phyloP scores from a whole-genome alignment of 1,284 basidiomycete genomes.

The Vanrija humicola region DNA sequence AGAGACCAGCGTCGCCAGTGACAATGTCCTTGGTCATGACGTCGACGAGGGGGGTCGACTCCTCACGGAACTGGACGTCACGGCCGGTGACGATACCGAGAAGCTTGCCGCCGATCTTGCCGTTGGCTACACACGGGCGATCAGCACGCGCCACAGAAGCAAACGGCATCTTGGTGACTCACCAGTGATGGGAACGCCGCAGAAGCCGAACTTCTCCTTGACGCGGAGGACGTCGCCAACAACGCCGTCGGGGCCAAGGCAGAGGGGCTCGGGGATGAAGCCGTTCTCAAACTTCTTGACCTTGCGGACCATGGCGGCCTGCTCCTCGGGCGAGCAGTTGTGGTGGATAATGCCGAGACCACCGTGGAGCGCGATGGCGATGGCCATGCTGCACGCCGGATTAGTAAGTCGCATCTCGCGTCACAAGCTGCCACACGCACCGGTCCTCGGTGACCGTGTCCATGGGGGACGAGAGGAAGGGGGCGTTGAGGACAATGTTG shows the following conservation, averaged over 20 bases:
- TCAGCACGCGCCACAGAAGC: not conserved
- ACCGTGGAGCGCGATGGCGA: slow-evolving; percentile 87
- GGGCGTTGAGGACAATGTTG: slow-evolving; percentile 89
- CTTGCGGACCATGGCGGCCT: slow-evolving; percentile 94
- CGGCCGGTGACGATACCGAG: slow-evolving; percentile 95
- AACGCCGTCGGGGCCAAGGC: slow-evolving; percentile 68
- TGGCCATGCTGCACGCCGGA: slow-evolving; percentile 66
- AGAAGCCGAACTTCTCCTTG: slow-evolving; percentile 89
- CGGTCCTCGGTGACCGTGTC: slow-evolving; percentile 97
- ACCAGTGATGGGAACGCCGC: slow-evolving; percentile 96
- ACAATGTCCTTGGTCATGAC: slow-evolving; percentile 89
- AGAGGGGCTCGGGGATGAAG: slow-evolving; percentile 93
- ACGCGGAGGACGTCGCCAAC: slow-evolving; percentile 92
- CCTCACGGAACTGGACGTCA: slow-evolving; percentile 88
- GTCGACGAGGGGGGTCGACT: slow-evolving; percentile 64
- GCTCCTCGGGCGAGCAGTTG: slow-evolving; percentile 81
- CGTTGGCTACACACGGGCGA: slow-evolving; percentile 62
- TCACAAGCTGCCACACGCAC: slow-evolving; percentile 14
- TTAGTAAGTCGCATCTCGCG: slow-evolving; percentile 3
- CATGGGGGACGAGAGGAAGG: slow-evolving; percentile 98
- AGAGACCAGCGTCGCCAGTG: slow-evolving; percentile 78
- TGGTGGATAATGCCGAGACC: slow-evolving; percentile 99
- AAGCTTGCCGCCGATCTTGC: slow-evolving; percentile 81
- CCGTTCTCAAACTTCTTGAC: slow-evolving; percentile 99
- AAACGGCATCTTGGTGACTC: slow-evolving; percentile 7